Evolutionary conservation across 1,139 yeast genomes (phyloP).

Genomic region (Magnusiomyces fungicola): DNA sequence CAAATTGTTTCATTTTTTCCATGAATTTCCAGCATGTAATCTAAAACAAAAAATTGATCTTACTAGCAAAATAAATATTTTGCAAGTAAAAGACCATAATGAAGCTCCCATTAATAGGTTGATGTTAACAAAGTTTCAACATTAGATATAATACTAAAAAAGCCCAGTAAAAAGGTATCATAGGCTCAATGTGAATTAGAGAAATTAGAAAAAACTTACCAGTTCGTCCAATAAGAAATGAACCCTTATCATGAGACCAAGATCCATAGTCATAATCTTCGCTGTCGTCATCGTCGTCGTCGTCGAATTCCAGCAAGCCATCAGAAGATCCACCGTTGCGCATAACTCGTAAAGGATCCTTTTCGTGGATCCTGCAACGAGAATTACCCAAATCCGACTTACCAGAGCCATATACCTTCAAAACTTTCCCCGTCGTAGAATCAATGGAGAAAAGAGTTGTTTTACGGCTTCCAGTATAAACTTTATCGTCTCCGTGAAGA

Average conservation of each 20-base stretch:
- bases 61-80: no score
- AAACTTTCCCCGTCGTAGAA: conserved; percentile 67
- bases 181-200: background rate
- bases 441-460: conserved; percentile 74
- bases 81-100: no score
- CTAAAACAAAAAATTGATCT: conserved; percentile 23
- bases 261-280: conserved; percentile 17
- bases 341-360: background rate
- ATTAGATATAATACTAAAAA: conserved; percentile 40
- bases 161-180: conserved; percentile 20
- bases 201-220: conserved; percentile 15
- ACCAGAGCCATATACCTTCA: conserved; percentile 56
- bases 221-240: conserved; percentile 35
- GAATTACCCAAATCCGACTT: conserved; percentile 22
- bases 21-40: conserved; percentile 53
- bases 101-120: no score
- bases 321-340: background rate
- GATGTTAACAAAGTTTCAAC: no score
- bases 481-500: conserved; percentile 70
- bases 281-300: conserved; percentile 18
- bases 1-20: conserved; percentile 64
- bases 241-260: conserved; percentile 23
- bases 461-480: conserved; percentile 78
- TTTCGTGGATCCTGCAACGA: conserved; percentile 16
- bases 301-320: conserved; percentile 5